Evolutionary conservation across 148 eudicot genomes (phyloP), one percentile per base, ranked within the genome.

Genomic region (Polygonum aviculare): DNA sequence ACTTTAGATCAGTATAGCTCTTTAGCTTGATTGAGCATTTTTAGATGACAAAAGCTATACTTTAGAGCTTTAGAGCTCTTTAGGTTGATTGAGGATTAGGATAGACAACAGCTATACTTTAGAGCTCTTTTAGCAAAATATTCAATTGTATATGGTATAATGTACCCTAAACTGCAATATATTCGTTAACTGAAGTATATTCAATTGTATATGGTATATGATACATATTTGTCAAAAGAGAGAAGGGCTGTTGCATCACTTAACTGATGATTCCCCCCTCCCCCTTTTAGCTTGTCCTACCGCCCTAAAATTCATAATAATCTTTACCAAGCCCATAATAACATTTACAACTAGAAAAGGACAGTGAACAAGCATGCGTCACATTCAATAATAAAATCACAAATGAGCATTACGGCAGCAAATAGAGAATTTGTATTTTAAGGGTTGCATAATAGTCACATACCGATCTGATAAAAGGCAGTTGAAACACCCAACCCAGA

Each of bases 401-500:
- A 67, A 67, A 44, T 4, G n/a, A 35, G 41, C 75, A 73, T 47
- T n/a, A 15, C 75, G 18, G 54, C 36, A 41, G 14, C 63, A 41
- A 54, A 7, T 1, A 19, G 19, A 75, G 31, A 54, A 15, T 45
- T 49, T 22, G n/a, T n/a, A 48, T 21, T 47, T 18, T 31, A 8
- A 40, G n/a, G 18, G 51, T 12, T 19, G 49, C 21, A 19, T 19
- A 31, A 19, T 18, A 31, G 41, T 10, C 40, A 86, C 92, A 33
- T 92, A 95, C 98, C 85, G 93, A 89, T 95, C 94, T 86, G 78
- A 95, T 76, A 83, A 78, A 85, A 35, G 97, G 98, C 67, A 89
- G 98, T 78, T 92, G 97, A 60, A 92, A 82, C 49, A 95, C 80
- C 98, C 96, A 92, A 67, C 98, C 98, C 78, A 95, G 80, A 80